These are phyloP conservation scores for Alnus glutinosa DNA, from an alignment of 306 rosid species.

Conservation along the genomic window DNA sequence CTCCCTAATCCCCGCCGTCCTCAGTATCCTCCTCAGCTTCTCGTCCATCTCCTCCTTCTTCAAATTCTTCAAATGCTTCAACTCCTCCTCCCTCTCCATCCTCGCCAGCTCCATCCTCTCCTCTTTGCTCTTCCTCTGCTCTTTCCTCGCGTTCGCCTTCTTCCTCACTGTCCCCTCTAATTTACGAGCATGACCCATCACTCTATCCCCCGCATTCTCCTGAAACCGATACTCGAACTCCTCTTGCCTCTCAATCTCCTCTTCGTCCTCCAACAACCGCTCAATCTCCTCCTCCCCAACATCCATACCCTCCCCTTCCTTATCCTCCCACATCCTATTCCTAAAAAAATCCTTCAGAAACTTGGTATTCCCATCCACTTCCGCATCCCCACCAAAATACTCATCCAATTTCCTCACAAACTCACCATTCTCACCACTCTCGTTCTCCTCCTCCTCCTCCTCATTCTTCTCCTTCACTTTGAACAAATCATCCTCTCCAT, in stretches of 20 bases:
- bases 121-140: conserved; percentile 85
- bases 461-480: conserved; percentile 28
- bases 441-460: conserved; percentile 34
- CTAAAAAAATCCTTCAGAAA: conserved; percentile 61
- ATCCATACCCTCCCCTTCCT: conserved; percentile 25
- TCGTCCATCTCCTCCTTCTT: conserved; percentile 88
- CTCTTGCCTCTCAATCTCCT: conserved; percentile 71
- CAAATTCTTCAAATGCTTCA: conserved; percentile 82
- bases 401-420: conserved; percentile 58
- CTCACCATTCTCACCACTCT: conserved; percentile 36
- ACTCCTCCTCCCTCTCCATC: conserved; percentile 87
- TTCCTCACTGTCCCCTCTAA: conserved; percentile 86
- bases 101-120: conserved; percentile 80
- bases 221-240: conserved; percentile 79
- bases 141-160: conserved; percentile 71
- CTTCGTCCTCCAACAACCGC: conserved; percentile 67
- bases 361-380: conserved; percentile 45
- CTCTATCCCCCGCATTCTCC: conserved; percentile 72
- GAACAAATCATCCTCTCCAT: conserved; percentile 57
- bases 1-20: conserved; percentile 68
- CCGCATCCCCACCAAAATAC: conserved; percentile 55
- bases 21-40: conserved; percentile 62
- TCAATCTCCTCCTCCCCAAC: conserved; percentile 59
- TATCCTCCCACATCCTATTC: conserved; percentile 70
- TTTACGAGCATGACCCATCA: conserved; percentile 71